These are phyloP conservation scores for Penicilliopsis zonata DNA, from an alignment of 495 filamentous ascomycete genomes.

Conservation along the genomic window DNA sequence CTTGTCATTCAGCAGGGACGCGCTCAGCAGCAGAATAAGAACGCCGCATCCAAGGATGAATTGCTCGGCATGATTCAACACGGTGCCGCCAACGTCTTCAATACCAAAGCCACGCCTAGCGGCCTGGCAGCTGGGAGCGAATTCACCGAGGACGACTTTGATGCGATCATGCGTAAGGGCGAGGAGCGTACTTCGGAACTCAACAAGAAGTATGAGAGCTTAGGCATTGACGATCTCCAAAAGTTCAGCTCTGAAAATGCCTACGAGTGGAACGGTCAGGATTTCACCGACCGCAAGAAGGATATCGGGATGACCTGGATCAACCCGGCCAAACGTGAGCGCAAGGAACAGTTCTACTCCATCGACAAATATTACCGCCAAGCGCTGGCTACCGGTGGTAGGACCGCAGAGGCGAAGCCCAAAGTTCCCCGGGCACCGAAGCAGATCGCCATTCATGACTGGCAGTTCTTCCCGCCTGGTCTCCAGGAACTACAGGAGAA, in stretches of 20 bases:
- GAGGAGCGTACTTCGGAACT: constrained; percentile 82
- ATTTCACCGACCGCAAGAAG: constrained; percentile 82
- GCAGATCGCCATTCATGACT: constrained; percentile 85
- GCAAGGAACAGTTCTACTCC: constrained; percentile 94
- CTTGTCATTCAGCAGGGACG: constrained; percentile 99
- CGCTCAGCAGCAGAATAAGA: constrained; percentile 80
- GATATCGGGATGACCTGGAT: constrained; percentile 96
- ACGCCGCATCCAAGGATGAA: constrained; percentile 87
- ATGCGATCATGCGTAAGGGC: constrained; percentile 72
- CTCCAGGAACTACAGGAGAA: constrained; percentile 86
- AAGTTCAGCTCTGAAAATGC: constrained; percentile 95
- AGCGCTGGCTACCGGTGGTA: constrained; percentile 72
- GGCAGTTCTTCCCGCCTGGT: constrained; percentile 84
- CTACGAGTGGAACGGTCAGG: constrained; percentile 98
- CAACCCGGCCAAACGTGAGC: constrained; percentile 95
- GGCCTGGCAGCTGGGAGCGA: constrained; percentile 42
- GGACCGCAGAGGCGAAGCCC: constrained; percentile 79
- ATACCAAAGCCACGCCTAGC: constrained; percentile 48
- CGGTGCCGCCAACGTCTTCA: constrained; percentile 88
- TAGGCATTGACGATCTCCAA: constrained; percentile 96
- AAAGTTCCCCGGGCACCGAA: constrained; percentile 94
- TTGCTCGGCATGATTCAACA: constrained; percentile 97
- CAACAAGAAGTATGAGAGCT: constrained; percentile 87
- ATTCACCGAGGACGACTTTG: constrained; percentile 78
- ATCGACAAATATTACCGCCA: constrained; percentile 98